Conservation (phyloP, 2,329 filamentous ascomycete genomes). For the Fusarium oxysporum region DNA sequence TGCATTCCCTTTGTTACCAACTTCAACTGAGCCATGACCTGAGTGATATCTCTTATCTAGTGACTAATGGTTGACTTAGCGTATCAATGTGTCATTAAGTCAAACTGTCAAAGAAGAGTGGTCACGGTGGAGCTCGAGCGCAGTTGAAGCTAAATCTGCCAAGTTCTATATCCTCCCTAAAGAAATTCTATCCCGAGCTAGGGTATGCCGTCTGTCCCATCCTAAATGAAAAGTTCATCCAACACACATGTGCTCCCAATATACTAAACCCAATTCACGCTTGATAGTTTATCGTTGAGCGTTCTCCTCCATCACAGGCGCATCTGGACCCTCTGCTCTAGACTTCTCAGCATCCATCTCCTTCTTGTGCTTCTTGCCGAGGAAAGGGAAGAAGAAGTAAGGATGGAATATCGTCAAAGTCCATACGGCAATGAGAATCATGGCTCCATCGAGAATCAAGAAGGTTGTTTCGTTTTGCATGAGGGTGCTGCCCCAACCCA, state of each 20-base stretch:
- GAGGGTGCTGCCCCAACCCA: conserved; percentile 37
- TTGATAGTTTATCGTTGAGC: background rate
- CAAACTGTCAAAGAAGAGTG: background rate
- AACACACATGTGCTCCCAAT: no score
- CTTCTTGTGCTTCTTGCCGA: conserved; percentile 14
- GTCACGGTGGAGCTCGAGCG: rapidly evolving
- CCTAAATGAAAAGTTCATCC: background rate
- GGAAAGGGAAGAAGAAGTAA: conserved; percentile 31
- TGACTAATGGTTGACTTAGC: no score
- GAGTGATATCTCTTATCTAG: no score
- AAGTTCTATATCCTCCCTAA: background rate
- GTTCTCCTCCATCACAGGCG: conserved; percentile 1
- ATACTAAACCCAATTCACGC: no score
- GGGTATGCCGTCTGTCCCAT: background rate
- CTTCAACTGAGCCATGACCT: no score
- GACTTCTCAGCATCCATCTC: conserved; percentile 3
- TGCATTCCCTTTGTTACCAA: background rate
- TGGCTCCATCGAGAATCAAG: conserved; percentile 32
- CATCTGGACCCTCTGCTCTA: background rate
- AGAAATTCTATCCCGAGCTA: background rate
- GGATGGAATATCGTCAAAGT: conserved; percentile 34
- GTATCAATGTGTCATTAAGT: rapidly evolving
- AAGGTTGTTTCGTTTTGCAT: conserved; percentile 40
- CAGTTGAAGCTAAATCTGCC: background rate
- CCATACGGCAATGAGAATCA: conserved; percentile 35